Percentiles rank a stretch among this genome's conserved stretches.
Conservation (phyloP, 192 early-diverging fungal species). For the Mortierella alpina region DNA sequence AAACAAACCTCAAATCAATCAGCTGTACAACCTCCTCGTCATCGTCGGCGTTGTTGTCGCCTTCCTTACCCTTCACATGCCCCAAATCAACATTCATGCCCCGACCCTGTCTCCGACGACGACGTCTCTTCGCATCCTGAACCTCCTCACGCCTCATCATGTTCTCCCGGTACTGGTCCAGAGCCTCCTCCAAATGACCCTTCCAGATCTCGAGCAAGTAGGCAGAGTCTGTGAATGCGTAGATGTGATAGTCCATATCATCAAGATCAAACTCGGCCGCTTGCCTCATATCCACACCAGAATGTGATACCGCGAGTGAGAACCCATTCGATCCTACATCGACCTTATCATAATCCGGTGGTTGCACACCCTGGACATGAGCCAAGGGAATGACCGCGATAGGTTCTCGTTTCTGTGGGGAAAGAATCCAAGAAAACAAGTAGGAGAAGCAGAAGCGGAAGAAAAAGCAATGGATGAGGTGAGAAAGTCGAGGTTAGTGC, state of each 20-base stretch:
- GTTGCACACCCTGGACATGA: conserved; percentile 20
- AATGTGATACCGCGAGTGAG: conserved; percentile 1
- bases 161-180: conserved; percentile 35
- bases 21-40: conserved; percentile 4
- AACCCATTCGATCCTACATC: conserved; percentile 34
- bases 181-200: conserved; percentile 14
- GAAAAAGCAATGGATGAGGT: neutral
- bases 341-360: conserved; percentile 45
- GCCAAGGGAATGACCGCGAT: conserved; percentile 26
- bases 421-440: neutral
- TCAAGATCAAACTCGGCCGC: conserved; percentile 21
- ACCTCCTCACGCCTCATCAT: conserved; percentile 21
- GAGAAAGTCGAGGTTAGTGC: neutral
- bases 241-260: conserved; percentile 33
- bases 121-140: conserved; percentile 3
- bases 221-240: conserved; percentile 43
- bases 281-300: conserved; percentile 18
- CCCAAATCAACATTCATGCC: neutral
- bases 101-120: conserved; percentile 8
- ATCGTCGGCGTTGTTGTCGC: neutral
- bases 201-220: conserved; percentile 31
- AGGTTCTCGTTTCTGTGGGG: conserved; percentile 35
- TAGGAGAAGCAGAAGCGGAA: neutral
- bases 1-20: conserved; percentile 40
- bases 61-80: neutral